These are phyloP conservation scores for Protomyces lactucae-debilis DNA, from an alignment of 1,139 yeast genomes.

Conservation along the genomic window DNA sequence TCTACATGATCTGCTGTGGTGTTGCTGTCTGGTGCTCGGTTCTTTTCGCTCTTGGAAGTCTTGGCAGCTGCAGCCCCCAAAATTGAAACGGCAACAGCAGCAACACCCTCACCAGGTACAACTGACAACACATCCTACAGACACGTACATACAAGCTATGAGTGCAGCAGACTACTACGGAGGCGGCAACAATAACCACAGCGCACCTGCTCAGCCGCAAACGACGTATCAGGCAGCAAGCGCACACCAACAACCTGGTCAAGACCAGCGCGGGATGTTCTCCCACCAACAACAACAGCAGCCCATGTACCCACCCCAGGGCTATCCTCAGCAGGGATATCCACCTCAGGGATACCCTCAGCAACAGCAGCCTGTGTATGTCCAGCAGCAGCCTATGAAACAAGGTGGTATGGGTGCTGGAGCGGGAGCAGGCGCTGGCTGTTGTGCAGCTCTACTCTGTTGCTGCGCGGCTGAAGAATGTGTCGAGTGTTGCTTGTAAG, in stretches of 20 bases:
- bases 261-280: background rate
- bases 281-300: background rate
- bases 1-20: background rate
- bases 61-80: background rate
- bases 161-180: slow-evolving; percentile 1
- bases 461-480: slow-evolving; percentile 14
- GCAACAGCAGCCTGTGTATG: slow-evolving; percentile 16
- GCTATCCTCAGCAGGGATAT: slow-evolving; percentile 18
- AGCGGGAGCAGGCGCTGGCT: slow-evolving; percentile 24
- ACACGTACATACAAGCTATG: background rate
- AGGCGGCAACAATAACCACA: background rate
- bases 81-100: background rate
- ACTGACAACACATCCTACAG: background rate
- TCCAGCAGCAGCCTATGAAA: slow-evolving; percentile 24
- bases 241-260: background rate
- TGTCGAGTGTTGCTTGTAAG: background rate
- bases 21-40: background rate
- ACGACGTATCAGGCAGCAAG: background rate
- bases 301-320: slow-evolving; percentile 1
- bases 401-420: slow-evolving; percentile 13
- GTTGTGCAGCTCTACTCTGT: slow-evolving; percentile 22
- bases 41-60: background rate
- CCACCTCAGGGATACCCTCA: slow-evolving; percentile 15
- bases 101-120: background rate
- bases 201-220: background rate